Base-by-base conservation (phyloP, 129 eudicot species). In the Ambrosia trifida region DNA sequence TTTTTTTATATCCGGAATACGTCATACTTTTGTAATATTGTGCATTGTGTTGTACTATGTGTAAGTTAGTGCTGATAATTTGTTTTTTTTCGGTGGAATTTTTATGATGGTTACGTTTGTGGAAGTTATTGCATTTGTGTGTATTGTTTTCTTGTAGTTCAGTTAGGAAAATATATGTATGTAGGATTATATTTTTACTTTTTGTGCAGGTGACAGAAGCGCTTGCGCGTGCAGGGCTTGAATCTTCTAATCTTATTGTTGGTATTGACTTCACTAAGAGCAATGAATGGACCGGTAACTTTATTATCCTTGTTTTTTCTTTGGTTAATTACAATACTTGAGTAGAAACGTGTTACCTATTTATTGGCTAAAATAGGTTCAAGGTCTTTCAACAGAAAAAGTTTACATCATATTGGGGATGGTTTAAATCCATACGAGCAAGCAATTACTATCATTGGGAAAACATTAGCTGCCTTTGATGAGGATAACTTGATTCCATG, bases 231-330 rank as follows among this genome's bases (percentile, higher is more conserved):
- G 96, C 96, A 78, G 98, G 98, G 35, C 96, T 93, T 7, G 98
- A 89, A 67, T 93, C 98, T 52, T 93, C 98, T 47, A 93, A 93
- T 80, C 95, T 93, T 18, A 89, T 93, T 73, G 87, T 93, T 71
- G 96, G 98, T 33, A 85, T 93, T 35, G 98, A 93, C 79, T 93
- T 93, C 91, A 93, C 98, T 14, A 89, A 89, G 85, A 93, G 98
- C 85, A 93, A 93, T 64, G 98, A 87, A 69, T 93, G 96, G 98
- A 89, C 96, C 49, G 98, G 98, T 93, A 77, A 64, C 16, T 6
- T 41, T 17, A 67, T 70, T 56, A 16, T 76, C 16, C 20, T 52
- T n/a, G 12, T 28, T 62, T 4, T 67, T 45, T 66, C 33, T 52
- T 4, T 17, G 8, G 13, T 58, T 3, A 43, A 32, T 52, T 45